A percentile compares a stretch with the other conserved stretches of the same genome.
Evolutionary conservation across 2,329 filamentous ascomycete species (phyloP).

Genomic region (Xylariaceae sp.): DNA sequence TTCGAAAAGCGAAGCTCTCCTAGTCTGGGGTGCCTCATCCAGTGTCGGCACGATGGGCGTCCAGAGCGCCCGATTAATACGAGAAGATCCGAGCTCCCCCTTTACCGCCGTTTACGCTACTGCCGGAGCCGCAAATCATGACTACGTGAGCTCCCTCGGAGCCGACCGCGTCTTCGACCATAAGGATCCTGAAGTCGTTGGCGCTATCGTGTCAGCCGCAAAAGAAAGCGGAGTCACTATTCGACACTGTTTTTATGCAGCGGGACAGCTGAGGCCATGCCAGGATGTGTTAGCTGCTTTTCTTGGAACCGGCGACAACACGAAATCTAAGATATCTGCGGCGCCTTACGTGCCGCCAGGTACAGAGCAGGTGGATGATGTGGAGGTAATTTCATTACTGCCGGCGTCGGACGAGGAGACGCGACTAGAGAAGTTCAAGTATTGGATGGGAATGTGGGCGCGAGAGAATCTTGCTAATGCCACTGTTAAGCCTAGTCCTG

Average conservation of each 20-base stretch:
- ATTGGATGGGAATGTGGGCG: conserved; percentile 38
- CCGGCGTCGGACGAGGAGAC: conserved; percentile 33
- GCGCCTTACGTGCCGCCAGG: conserved; percentile 33
- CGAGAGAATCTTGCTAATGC: conserved; percentile 31
- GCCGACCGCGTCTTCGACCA: conserved; percentile 42
- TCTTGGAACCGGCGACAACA: conserved; percentile 3
- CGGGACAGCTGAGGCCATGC: conserved; percentile 32
- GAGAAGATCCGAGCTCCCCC: conserved; percentile 29
- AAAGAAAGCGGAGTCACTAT: conserved; percentile 35
- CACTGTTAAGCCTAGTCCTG: conserved; percentile 36
- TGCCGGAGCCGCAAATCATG: conserved; percentile 31
- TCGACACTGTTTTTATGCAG: conserved; percentile 40
- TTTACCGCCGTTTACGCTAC: conserved; percentile 41
- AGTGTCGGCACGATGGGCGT: conserved; percentile 44
- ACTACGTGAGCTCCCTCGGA: conserved; percentile 34
- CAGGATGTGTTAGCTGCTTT: conserved; percentile 37
- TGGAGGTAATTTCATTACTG: conserved; percentile 37
- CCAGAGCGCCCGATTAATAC: conserved; percentile 35
- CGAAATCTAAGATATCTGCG: conserved; percentile 34
- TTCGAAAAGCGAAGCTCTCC: conserved; percentile 30
- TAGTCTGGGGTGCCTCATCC: conserved; percentile 44
- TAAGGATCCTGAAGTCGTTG: conserved; percentile 28
- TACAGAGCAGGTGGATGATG: conserved; percentile 26
- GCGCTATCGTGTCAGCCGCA: conserved; percentile 34
- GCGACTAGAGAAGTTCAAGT: conserved; percentile 36